phyloP scores from a whole-genome alignment of 208 protist species.

The Acanthamoeba lenticulata region DNA sequence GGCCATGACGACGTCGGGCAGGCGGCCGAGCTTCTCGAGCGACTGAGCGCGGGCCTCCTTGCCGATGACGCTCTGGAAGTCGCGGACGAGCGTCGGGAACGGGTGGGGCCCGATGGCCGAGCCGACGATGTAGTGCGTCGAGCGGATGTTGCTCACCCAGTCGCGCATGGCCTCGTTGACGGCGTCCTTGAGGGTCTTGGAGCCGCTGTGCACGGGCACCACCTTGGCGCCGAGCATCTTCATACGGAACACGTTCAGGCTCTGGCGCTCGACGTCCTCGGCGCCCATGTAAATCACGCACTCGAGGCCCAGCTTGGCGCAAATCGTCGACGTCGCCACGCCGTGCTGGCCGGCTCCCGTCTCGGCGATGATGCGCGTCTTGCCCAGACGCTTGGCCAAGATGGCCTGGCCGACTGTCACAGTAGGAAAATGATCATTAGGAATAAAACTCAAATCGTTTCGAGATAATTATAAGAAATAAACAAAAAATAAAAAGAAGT shows the following conservation, averaged over 20 bases:
- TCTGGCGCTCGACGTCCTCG: conserved; percentile 85
- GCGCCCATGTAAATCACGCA: conserved; percentile 90
- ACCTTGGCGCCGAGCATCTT: conserved; percentile 88
- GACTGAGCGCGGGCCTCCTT: conserved; percentile 78
- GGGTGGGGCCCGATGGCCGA: conserved; percentile 90
- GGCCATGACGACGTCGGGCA: conserved; percentile 88
- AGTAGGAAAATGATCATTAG: background rate
- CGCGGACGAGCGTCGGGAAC: conserved; percentile 89
- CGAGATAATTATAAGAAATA: too few relatives aligned
- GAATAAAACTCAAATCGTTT: background rate
- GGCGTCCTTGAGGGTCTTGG: conserved; percentile 80
- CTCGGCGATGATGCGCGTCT: conserved; percentile 89
- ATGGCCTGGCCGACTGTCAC: conserved; percentile 80
- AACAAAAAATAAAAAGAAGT: too few relatives aligned
- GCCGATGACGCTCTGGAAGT: conserved; percentile 84
- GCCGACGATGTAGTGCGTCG: conserved; percentile 80
- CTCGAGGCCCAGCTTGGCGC: conserved; percentile 88
- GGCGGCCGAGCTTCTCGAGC: conserved; percentile 68
- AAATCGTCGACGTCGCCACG: conserved; percentile 88
- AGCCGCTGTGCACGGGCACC: conserved; percentile 72
- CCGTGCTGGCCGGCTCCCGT: conserved; percentile 92
- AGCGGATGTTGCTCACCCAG: conserved; percentile 84
- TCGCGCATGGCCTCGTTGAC: conserved; percentile 91
- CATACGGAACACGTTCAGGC: conserved; percentile 92
- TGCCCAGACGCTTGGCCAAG: conserved; percentile 87